Evolutionary conservation across 2,329 filamentous ascomycete genomes (phyloP).

Genomic region (Bimuria novae-zelandiae): DNA sequence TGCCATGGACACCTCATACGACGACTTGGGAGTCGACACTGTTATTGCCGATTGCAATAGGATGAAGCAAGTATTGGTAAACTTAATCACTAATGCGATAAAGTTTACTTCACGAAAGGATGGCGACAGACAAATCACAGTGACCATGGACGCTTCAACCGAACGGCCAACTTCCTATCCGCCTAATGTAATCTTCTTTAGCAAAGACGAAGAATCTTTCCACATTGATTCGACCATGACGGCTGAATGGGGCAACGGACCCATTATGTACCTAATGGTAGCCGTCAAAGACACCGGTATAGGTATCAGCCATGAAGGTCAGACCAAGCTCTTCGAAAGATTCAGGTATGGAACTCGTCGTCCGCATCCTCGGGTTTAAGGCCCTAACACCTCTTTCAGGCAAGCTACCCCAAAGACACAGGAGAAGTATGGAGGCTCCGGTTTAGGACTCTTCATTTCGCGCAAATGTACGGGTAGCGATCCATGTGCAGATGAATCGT

Average conservation of each 20-base stretch:
- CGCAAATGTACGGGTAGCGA: slow-evolving; percentile 35
- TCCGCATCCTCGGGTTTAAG: too few species aligned
- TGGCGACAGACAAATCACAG: slow-evolving; percentile 45
- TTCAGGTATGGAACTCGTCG: slow-evolving; percentile 50
- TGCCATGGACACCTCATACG: slow-evolving; percentile 49
- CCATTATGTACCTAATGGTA: slow-evolving; percentile 49
- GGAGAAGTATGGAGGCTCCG: slow-evolving; percentile 50
- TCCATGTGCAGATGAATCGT: neutral
- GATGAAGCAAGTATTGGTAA: slow-evolving; percentile 49
- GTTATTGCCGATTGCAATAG: slow-evolving; percentile 45
- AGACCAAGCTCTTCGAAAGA: slow-evolving; percentile 50
- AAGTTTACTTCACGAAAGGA: slow-evolving; percentile 52
- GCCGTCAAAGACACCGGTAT: slow-evolving; percentile 51
- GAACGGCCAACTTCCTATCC: slow-evolving; percentile 49
- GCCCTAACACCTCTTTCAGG: slow-evolving; percentile 14
- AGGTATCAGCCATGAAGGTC: slow-evolving; percentile 48
- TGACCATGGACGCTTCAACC: slow-evolving; percentile 47
- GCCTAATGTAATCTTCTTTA: slow-evolving; percentile 52
- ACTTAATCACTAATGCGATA: slow-evolving; percentile 53
- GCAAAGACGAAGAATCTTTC: slow-evolving; percentile 39
- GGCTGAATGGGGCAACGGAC: slow-evolving; percentile 49
- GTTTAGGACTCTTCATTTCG: slow-evolving; percentile 45
- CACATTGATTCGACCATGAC: slow-evolving; percentile 49
- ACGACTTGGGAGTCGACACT: slow-evolving; percentile 43
- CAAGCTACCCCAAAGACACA: slow-evolving; percentile 48